phyloP scores from a whole-genome alignment of 495 filamentous ascomycete genomes.

The Penicillium manginii region DNA sequence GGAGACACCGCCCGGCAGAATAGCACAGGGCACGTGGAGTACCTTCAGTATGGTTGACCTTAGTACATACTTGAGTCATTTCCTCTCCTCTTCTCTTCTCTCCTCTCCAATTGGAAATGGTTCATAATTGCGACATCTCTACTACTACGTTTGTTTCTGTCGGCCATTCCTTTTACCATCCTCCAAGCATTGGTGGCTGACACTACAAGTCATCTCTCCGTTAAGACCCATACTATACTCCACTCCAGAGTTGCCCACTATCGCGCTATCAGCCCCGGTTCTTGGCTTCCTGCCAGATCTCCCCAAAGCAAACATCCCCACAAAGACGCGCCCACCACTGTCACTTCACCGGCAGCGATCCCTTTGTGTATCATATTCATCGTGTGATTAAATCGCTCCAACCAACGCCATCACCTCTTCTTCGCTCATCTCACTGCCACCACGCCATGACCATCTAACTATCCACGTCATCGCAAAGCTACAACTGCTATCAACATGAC shows the following conservation, averaged over 20 bases:
- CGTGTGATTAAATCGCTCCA: neutral
- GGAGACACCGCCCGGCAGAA: slow-evolving; percentile 31
- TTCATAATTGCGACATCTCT: too few relatives aligned
- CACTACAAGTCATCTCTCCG: too few relatives aligned
- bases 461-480: neutral
- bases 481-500: neutral
- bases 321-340: neutral
- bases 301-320: neutral
- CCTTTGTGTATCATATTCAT: neutral
- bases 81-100: too few relatives aligned
- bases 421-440: neutral
- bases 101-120: too few relatives aligned
- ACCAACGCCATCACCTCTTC: neutral
- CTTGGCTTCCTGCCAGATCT: slow-evolving; percentile 23
- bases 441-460: neutral
- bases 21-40: slow-evolving; percentile 4
- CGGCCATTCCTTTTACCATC: too few relatives aligned
- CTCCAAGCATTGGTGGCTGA: too few relatives aligned
- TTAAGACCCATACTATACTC: neutral
- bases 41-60: neutral
- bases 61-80: too few relatives aligned
- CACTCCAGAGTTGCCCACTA: neutral
- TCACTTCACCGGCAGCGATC: neutral
- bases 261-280: neutral
- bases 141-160: too few relatives aligned